These are phyloP conservation scores for Entophlyctis luteolus DNA, from an alignment of 192 early-diverging fungal genomes.

Conservation along the genomic window DNA sequence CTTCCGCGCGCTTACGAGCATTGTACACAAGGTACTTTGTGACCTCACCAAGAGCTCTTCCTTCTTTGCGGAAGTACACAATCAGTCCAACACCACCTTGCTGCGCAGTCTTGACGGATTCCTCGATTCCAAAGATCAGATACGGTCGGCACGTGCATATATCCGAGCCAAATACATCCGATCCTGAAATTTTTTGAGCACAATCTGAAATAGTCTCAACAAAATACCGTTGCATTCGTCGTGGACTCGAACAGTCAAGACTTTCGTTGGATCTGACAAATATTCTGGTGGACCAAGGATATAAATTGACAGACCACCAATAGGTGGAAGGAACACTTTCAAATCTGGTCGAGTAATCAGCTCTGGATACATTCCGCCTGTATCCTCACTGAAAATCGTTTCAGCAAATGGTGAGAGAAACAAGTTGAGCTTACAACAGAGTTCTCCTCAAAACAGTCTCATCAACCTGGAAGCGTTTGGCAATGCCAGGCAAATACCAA, in stretches of 20 bases:
- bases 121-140: slow-evolving; percentile 78
- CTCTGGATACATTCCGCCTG: slow-evolving; percentile 94
- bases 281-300: slow-evolving; percentile 85
- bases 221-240: slow-evolving; percentile 95
- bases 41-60: slow-evolving; percentile 88
- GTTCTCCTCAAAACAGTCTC: slow-evolving; percentile 79
- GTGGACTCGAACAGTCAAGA: slow-evolving; percentile 81
- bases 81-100: slow-evolving; percentile 90
- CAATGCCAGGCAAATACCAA: slow-evolving; percentile 91
- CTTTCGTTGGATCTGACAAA: slow-evolving; percentile 76
- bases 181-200: slow-evolving; percentile 62
- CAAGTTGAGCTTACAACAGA: slow-evolving; percentile 60
- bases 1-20: slow-evolving; percentile 71
- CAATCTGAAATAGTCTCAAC: slow-evolving; percentile 57
- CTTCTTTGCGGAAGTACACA: slow-evolving; percentile 95
- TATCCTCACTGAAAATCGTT: slow-evolving; percentile 40
- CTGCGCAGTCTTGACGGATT: slow-evolving; percentile 82
- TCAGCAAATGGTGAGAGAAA: background rate
- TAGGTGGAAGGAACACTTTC: slow-evolving; percentile 90
- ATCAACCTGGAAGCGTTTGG: slow-evolving; percentile 78
- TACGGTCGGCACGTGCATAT: slow-evolving; percentile 52
- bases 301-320: slow-evolving; percentile 87
- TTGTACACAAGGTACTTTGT: slow-evolving; percentile 97
- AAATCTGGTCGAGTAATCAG: slow-evolving; percentile 88
- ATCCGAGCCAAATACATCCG: slow-evolving; percentile 45